These are phyloP conservation scores for Dryas integrifolia DNA, from an alignment of 331 rosid genomes.

Conservation along the genomic window DNA sequence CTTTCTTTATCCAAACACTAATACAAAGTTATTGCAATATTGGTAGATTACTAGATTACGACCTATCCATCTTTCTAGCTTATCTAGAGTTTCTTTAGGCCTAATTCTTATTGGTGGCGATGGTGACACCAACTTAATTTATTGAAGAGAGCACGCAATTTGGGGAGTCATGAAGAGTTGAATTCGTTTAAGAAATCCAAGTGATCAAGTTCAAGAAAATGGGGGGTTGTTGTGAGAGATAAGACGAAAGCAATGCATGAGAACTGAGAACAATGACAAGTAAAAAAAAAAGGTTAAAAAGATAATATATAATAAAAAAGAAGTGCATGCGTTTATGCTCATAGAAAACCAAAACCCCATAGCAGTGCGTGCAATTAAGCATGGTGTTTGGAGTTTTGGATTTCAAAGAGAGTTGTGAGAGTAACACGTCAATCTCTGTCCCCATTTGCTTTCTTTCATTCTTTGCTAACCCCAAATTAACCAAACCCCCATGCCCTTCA, in stretches of 20 bases:
- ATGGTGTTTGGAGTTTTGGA: constrained; percentile 58
- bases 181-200: constrained; percentile 3
- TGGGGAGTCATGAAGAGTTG: neutral
- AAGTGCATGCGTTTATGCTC: constrained; percentile 40
- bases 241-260: constrained; percentile 3
- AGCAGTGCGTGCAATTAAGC: constrained; percentile 57
- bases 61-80: neutral
- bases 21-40: neutral
- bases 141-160: neutral
- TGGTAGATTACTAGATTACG: neutral
- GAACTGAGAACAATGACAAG: neutral
- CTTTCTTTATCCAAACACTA: too few relatives aligned
- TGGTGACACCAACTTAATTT: neutral
- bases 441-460: constrained; percentile 36
- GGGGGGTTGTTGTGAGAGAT: constrained; percentile 3
- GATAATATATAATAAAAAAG: neutral
- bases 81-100: neutral
- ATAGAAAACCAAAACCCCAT: constrained; percentile 42
- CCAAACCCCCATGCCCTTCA: constrained; percentile 17
- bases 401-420: constrained; percentile 27
- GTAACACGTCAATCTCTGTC: constrained; percentile 51
- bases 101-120: neutral
- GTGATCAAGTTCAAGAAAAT: constrained; percentile 8
- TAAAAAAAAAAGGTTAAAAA: neutral
- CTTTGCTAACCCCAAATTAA: constrained; percentile 21